Conservation (phyloP, 2,329 filamentous ascomycete genomes). For the Arthrobotrys megalospora region DNA sequence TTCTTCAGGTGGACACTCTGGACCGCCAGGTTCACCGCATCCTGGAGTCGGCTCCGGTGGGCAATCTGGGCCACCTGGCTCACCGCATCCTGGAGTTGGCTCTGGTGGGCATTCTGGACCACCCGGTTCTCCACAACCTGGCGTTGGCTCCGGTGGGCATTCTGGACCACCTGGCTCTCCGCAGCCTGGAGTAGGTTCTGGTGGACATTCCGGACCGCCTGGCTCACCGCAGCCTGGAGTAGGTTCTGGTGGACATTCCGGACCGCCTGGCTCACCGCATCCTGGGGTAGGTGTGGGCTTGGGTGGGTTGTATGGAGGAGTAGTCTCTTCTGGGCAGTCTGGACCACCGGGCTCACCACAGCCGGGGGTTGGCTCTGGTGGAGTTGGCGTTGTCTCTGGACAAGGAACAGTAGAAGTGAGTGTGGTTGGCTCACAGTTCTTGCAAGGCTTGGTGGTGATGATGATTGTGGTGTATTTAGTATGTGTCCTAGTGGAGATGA, state of each 20-base stretch:
- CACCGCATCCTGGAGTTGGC: background rate
- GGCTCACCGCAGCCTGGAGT: background rate
- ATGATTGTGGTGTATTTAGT: conserved; percentile 27
- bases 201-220: background rate
- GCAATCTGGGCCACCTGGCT: background rate
- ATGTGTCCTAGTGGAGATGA: conserved; percentile 3
- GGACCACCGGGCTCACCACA: background rate
- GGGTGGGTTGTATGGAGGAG: background rate
- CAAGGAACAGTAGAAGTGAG: conserved; percentile 39
- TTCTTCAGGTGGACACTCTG: background rate
- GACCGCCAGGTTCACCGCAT: background rate
- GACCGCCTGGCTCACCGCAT: background rate
- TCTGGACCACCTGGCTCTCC: conserved; percentile 17
- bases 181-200: background rate
- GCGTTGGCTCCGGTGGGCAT: conserved; percentile 9
- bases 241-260: conserved; percentile 2
- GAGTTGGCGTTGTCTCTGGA: conserved; percentile 10
- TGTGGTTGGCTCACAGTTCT: conserved; percentile 39
- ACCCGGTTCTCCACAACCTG: conserved; percentile 3
- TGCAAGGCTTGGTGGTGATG: conserved; percentile 40
- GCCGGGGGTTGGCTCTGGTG: conserved; percentile 5
- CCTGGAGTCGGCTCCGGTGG: background rate
- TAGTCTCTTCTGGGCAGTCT: background rate
- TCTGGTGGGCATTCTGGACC: conserved; percentile 1
- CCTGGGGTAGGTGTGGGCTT: background rate